Percentiles rank a stretch among this genome's conserved stretches.
phyloP scores from a whole-genome alignment of 495 filamentous ascomycete species.

The Aspergillus indologenus region DNA sequence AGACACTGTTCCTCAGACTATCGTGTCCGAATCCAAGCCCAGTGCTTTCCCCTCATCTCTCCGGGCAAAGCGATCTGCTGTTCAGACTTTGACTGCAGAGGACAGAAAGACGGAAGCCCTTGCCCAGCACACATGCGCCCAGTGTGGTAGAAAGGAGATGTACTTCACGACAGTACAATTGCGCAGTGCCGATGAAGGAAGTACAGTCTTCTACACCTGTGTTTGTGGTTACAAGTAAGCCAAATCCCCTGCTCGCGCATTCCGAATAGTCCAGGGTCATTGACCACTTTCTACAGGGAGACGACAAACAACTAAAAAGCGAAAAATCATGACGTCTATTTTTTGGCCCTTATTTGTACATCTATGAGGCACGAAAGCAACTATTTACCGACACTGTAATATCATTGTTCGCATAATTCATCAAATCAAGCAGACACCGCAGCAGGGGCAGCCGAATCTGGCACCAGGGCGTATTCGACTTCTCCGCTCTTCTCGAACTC shows the following conservation, averaged over 20 bases:
- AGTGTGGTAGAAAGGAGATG: conserved; percentile 80
- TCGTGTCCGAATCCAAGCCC: conserved; percentile 79
- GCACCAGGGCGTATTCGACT: conserved; percentile 86
- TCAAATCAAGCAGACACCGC: conserved; percentile 39
- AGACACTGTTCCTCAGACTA: conserved; percentile 80
- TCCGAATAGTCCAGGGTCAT: conserved; percentile 22
- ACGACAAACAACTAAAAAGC: conserved; percentile 39
- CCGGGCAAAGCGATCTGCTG: conserved; percentile 76
- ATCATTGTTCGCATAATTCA: conserved; percentile 23
- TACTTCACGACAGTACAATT: conserved; percentile 82
- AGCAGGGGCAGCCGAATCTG: conserved; percentile 46
- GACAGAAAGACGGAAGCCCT: conserved; percentile 76
- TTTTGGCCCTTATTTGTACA: conserved; percentile 18
- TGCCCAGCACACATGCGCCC: conserved; percentile 67
- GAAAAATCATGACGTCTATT: conserved; percentile 15
- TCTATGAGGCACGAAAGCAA: conserved; percentile 22
- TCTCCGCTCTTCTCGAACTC: conserved; percentile 90
- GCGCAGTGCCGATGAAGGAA: conserved; percentile 91
- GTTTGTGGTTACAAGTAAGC: conserved; percentile 80
- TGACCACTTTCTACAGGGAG: conserved; percentile 34
- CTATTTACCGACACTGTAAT: conserved; percentile 25
- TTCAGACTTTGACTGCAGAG: conserved; percentile 76
- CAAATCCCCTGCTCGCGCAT: neutral
- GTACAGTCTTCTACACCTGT: conserved; percentile 84
- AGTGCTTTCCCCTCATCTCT: conserved; percentile 84